Evolutionary conservation across 768 basidiomycete species (phyloP).

Genomic region (Pholiota conissans): DNA sequence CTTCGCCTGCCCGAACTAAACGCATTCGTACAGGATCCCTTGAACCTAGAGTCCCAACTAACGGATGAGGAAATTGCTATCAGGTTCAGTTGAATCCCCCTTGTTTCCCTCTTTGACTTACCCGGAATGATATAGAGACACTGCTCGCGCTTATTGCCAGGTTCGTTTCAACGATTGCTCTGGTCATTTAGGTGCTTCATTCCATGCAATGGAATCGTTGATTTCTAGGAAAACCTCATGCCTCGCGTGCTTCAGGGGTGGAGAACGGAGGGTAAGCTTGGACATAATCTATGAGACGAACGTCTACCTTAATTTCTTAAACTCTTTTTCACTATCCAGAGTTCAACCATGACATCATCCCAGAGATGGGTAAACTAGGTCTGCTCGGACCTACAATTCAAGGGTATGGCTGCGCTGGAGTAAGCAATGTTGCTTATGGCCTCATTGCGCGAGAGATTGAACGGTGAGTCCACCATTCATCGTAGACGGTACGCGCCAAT

Average conservation of each 20-base stretch:
- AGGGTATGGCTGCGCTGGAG: constrained; percentile 93
- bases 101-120: background rate
- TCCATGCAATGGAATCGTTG: background rate
- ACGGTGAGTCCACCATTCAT: constrained; percentile 44
- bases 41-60: constrained; percentile 75
- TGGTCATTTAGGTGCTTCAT: background rate
- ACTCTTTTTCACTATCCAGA: constrained; percentile 38
- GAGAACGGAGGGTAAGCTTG: constrained; percentile 74
- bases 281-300: background rate
- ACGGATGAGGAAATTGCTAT: constrained; percentile 91
- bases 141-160: constrained; percentile 79
- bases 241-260: constrained; percentile 91
- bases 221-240: constrained; percentile 66
- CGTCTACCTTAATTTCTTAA: background rate
- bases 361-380: constrained; percentile 92
- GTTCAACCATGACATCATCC: constrained; percentile 74
- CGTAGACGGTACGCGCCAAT: background rate
- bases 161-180: constrained; percentile 33
- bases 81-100: constrained; percentile 48
- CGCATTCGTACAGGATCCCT: constrained; percentile 62
- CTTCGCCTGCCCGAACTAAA: background rate
- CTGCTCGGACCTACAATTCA: constrained; percentile 90
- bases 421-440: constrained; percentile 89
- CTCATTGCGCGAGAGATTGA: constrained; percentile 94
- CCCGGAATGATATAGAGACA: constrained; percentile 52